Evolutionary conservation across 108 stramenopile species (phyloP).

Genomic region (Cylindrotheca closterium): DNA sequence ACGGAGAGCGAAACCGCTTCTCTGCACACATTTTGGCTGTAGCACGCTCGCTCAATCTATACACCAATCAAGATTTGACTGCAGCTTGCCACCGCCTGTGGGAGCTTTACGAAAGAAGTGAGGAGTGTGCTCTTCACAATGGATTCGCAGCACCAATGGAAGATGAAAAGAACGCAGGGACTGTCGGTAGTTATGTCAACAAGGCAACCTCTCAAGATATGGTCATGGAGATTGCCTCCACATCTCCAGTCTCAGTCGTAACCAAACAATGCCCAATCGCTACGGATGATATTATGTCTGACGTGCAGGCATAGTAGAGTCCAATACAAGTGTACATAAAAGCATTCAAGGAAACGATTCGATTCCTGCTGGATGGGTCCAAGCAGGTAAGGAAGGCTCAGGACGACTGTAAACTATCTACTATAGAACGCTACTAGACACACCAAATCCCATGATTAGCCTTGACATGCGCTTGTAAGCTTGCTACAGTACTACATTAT

Average conservation of each 20-base stretch:
- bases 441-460: no score
- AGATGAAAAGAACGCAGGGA: conserved; percentile 21
- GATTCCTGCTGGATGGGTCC: no score
- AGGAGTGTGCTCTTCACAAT: conserved; percentile 60
- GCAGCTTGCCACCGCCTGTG: conserved; percentile 48
- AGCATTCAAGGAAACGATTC: no score
- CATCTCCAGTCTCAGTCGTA: conserved; percentile 31
- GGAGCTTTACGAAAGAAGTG: conserved; percentile 66
- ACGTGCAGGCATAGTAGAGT: neutral
- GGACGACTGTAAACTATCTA: no score
- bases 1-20: conserved; percentile 34
- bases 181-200: conserved; percentile 14
- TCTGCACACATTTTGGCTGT: conserved; percentile 22
- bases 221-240: conserved; percentile 2
- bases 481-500: no score
- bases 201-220: conserved; percentile 4
- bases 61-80: conserved; percentile 32
- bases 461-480: no score
- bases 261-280: neutral
- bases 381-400: no score
- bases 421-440: no score
- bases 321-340: no score
- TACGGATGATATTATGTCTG: neutral
- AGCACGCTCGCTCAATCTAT: conserved; percentile 18
- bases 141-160: conserved; percentile 33